A percentile compares a stretch with the other conserved stretches of the same genome.
These are phyloP conservation scores for Mortierella sp. DNA, from an alignment of 371 early-diverging fungal genomes.

Conservation along the genomic window DNA sequence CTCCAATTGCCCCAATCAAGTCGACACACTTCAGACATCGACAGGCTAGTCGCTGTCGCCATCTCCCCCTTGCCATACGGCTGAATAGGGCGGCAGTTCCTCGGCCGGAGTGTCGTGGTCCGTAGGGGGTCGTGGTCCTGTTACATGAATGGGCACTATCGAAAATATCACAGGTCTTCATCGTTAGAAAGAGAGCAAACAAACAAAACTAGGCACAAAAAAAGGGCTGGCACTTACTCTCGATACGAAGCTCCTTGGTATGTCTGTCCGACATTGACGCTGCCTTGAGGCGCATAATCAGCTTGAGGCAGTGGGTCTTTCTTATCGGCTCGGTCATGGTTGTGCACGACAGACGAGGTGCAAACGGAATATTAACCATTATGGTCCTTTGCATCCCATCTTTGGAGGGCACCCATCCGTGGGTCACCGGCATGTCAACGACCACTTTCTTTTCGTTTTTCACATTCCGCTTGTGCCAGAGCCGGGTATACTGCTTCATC, in stretches of 20 bases:
- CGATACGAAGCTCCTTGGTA: constrained; percentile 40
- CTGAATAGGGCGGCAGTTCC: constrained; percentile 32
- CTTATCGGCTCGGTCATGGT: constrained; percentile 33
- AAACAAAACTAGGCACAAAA: neutral
- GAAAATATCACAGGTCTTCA: neutral
- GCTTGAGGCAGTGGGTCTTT: constrained; percentile 43
- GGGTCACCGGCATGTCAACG: constrained; percentile 18
- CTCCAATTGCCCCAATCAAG: neutral
- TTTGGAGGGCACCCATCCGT: constrained; percentile 25
- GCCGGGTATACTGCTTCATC: constrained; percentile 47
- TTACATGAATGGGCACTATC: constrained; percentile 31
- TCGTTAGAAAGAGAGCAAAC: neutral
- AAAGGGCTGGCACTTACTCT: constrained; percentile 26
- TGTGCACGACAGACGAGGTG: constrained; percentile 43
- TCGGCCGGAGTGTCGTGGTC: constrained; percentile 13
- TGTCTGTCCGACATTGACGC: constrained; percentile 29
- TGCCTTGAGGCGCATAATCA: constrained; percentile 39
- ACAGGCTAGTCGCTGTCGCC: constrained; percentile 17
- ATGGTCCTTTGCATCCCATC: constrained; percentile 37
- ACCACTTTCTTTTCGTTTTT: constrained; percentile 41
- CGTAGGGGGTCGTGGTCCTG: constrained; percentile 43
- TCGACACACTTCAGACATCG: neutral
- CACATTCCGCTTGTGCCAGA: constrained; percentile 43
- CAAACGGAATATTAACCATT: constrained; percentile 28
- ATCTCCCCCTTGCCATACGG: constrained; percentile 13